Conservation (phyloP, 495 filamentous ascomycete genomes). For the Aspergillus affinis region DNA sequence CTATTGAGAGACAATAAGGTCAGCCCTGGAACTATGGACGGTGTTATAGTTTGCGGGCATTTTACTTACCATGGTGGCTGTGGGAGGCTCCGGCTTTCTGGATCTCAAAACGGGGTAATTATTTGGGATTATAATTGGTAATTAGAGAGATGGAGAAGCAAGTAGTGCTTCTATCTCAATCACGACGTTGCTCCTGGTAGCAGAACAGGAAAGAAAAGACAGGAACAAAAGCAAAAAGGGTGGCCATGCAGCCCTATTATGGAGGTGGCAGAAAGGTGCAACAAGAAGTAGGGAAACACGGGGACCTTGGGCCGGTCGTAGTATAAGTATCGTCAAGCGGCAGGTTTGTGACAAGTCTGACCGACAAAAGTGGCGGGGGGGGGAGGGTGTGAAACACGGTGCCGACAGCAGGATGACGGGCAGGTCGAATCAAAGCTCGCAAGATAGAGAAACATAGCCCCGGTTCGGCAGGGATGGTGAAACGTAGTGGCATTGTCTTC, state of each 20-base stretch:
- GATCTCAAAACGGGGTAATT: neutral
- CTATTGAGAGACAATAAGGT: constrained; percentile 3
- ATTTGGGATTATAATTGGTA: neutral
- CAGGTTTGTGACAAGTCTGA: neutral
- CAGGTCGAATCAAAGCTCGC: constrained; percentile 6
- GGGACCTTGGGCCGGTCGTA: neutral
- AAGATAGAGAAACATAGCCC: neutral
- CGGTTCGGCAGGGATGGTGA: constrained; percentile 18
- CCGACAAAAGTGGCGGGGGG: constrained; percentile 2
- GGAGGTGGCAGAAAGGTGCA: neutral
- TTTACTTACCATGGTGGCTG: neutral
- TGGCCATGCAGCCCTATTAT: neutral
- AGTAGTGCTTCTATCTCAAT: neutral
- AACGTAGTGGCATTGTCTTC: constrained; percentile 12
- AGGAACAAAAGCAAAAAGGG: neutral
- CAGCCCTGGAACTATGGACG: neutral
- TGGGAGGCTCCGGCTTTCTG: too few relatives aligned
- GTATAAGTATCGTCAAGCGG: constrained; percentile 13
- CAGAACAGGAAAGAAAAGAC: neutral
- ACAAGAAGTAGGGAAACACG: neutral
- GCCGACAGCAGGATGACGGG: constrained; percentile 2
- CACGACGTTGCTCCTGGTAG: neutral
- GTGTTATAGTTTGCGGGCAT: neutral
- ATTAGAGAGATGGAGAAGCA: neutral
- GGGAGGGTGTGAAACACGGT: constrained; percentile 17